Percentiles rank a stretch among this genome's conserved stretches.
Evolutionary conservation across 306 rosid species (phyloP).

Genomic region (Malus asiatica): DNA sequence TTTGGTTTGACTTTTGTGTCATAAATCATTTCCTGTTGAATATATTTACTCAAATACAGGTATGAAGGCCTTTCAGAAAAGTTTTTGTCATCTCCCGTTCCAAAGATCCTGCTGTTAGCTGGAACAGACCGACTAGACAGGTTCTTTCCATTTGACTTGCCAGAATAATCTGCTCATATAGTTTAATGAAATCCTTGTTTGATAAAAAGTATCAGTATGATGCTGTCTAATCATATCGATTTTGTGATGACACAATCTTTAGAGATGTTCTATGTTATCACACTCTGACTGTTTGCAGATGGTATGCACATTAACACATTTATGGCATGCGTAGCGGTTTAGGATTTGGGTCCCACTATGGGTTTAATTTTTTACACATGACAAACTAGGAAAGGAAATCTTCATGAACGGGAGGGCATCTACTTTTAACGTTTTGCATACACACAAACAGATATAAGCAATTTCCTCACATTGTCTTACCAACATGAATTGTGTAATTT

Average conservation of each 20-base stretch:
- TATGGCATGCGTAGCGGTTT: neutral
- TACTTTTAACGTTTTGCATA: neutral
- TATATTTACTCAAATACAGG: conserved; percentile 36
- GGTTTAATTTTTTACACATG: neutral
- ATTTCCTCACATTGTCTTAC: neutral
- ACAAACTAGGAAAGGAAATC: neutral
- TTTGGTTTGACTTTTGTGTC: neutral
- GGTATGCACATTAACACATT: neutral
- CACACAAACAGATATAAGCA: neutral
- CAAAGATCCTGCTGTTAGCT: conserved; percentile 86
- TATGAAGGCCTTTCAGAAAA: conserved; percentile 96
- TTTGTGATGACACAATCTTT: neutral
- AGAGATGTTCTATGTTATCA: neutral
- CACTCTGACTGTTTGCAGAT: neutral
- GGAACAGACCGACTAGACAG: conserved; percentile 98
- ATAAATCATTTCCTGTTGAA: neutral
- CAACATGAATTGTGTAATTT: neutral
- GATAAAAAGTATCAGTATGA: neutral
- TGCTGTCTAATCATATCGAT: conserved; percentile 1
- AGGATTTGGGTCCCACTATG: neutral
- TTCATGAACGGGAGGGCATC: neutral
- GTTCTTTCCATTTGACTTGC: conserved; percentile 26
- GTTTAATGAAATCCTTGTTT: neutral
- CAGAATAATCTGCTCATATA: neutral
- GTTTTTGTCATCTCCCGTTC: conserved; percentile 70